Evolutionary conservation across 805 yeast genomes (phyloP), one percentile per base, ranked within the genome.

Genomic region (Ogataea angusta): DNA sequence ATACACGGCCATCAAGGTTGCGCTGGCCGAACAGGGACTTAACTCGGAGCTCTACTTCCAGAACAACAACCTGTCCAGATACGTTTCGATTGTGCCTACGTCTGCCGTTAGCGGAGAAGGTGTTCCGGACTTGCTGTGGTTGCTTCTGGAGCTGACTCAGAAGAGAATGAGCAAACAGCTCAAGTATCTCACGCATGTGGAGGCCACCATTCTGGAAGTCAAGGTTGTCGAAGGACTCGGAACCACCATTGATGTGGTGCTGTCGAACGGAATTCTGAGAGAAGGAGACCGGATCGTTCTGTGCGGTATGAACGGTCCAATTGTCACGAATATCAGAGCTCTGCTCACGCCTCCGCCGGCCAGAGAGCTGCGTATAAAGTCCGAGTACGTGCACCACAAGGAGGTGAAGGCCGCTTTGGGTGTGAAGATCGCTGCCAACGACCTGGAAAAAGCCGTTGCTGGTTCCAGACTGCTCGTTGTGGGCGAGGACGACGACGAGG

Each of bases 101-200:
- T 91, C 98, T 48, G 99, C 99, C 41, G 95, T 90, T 32, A 90
- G 97, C 10, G 99, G 99, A 66, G 99, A 93, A 70, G 99, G 99
- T 85, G 95, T 93, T 56, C 99, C 99, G 36, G 99, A 93, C 79
- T 76, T 93, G 70, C 78, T 93, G 60, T 89, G 96, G 91, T 76
- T 93, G 66, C 73, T 93, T 60, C 76, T 93, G 56, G 98, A 93
- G 68, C 78, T 93, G 58, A 93, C 99, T 12, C 98, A 93, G 70
- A 85, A 87, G 81, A 85, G 99, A 73, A 93, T 93, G 99, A 86
- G 96, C 51, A 90, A 90, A 67, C 97, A 91, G 73, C 82, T 93
- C 70, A 91, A 87, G 91, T 93, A 93, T 73, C 72, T 93, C 51
- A 82, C 97, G 25, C 80, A 84, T 62, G 82, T 93, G 45, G 98